Percentiles rank a stretch among this genome's conserved stretches.
These are phyloP conservation scores for Malania oleifera DNA, from an alignment of 164 flowering plant species.

Conservation along the genomic window DNA sequence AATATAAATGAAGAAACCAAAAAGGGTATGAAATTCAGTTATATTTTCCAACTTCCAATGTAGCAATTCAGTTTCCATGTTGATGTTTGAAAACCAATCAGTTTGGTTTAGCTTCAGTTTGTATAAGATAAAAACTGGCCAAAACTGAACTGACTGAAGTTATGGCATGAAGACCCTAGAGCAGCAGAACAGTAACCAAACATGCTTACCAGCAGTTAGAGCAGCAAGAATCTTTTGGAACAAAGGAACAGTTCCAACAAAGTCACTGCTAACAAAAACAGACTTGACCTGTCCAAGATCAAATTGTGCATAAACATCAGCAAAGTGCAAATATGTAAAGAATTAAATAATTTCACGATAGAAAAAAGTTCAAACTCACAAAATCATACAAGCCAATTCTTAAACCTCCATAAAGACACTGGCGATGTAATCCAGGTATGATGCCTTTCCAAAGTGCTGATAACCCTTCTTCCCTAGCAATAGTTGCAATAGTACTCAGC, in stretches of 20 bases:
- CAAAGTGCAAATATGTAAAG: neutral
- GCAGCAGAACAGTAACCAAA: neutral
- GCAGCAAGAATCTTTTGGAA: slow-evolving; percentile 80
- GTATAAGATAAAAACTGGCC: too few relatives aligned
- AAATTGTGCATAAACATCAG: neutral
- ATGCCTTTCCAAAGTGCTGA: slow-evolving; percentile 90
- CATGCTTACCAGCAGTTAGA: slow-evolving; percentile 66
- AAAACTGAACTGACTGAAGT: too few relatives aligned
- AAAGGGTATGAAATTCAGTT: too few relatives aligned
- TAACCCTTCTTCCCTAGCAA: slow-evolving; percentile 88
- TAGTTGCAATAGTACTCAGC: slow-evolving; percentile 75
- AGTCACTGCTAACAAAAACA: slow-evolving; percentile 59
- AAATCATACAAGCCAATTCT: slow-evolving; percentile 91
- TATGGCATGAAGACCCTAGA: too few relatives aligned
- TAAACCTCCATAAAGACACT: slow-evolving; percentile 83
- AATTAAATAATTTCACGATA: neutral
- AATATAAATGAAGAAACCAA: too few relatives aligned
- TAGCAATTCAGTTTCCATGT: too few relatives aligned
- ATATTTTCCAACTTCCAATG: too few relatives aligned
- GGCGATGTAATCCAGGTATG: slow-evolving; percentile 91
- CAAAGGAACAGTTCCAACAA: slow-evolving; percentile 66
- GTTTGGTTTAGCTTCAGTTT: too few relatives aligned
- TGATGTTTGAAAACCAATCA: too few relatives aligned
- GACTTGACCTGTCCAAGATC: slow-evolving; percentile 56
- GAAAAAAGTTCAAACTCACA: slow-evolving; percentile 37